Evolutionary conservation across 1,284 basidiomycete species (phyloP), one percentile per base, ranked within the genome.

Genomic region (Gymnopus androsaceus): DNA sequence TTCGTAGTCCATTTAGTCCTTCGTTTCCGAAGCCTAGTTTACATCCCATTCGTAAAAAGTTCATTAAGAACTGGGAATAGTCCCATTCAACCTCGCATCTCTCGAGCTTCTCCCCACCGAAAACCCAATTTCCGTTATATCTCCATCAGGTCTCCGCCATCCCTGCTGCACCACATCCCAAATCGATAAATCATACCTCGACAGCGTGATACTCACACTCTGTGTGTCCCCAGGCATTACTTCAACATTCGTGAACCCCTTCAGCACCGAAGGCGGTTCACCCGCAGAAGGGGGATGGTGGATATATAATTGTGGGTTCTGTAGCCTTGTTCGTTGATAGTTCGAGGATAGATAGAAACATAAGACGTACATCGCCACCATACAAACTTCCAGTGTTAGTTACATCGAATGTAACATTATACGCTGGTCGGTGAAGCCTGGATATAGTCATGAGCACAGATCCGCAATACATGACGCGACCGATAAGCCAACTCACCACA

Each of bases 301-400:
- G 12, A 88, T 52, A 67, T 89, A 90, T 4, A 89, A 67, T 68
- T 88, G 87, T 2, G 84, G 82, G n/a, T 81, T 76, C 80, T 85
- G 44, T 3, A 34, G 23, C 9, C 21, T 21, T n/a, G n/a, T 15
- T 17, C 14, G 37, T 11, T 1, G 15, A 11, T 25, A 46, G 33
- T 25, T 17, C 9, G 15, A 17, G 55, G 25, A 8, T 15, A 12
- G 34, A 11, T 2, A 15, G 46, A 46, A 21, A 27, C 46, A 42
- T 9, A 40, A n/a, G 23, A 63, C 68, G 51, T 61, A 82, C 82
- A 51, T 85, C 83, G 25, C 75, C 75, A 31, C 88, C 88, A 50
- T 65, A 74, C 15, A 77, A 67, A 1, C 64, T 55, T 0, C 88
- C 88, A 0, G 76, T 78, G 66, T 90, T 90, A 60, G 71, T 63